Conservation (phyloP, 2,329 filamentous ascomycete species). For the Aspergillus viridinutans region DNA sequence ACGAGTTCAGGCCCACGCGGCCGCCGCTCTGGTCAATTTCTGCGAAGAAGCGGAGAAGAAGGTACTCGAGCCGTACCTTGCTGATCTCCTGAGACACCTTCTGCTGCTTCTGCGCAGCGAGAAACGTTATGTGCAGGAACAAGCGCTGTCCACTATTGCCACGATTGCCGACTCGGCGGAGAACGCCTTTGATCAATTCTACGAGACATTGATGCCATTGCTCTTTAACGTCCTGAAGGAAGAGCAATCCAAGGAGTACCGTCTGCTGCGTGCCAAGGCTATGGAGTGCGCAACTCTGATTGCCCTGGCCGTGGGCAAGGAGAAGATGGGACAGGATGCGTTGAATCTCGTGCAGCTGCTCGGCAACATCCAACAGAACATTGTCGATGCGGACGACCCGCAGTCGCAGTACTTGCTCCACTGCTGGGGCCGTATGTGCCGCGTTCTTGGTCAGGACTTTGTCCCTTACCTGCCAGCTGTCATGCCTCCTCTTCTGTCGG, state of each 20-base stretch:
- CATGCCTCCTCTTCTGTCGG: conserved; percentile 86
- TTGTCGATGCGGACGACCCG: conserved; percentile 87
- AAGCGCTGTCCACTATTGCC: conserved; percentile 94
- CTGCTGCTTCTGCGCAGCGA: conserved; percentile 84
- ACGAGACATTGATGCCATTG: conserved; percentile 91
- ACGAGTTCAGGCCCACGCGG: conserved; percentile 92
- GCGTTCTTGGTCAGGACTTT: conserved; percentile 85
- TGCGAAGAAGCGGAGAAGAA: conserved; percentile 96
- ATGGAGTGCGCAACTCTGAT: conserved; percentile 99
- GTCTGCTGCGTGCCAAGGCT: conserved; percentile 87
- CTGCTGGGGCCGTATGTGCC: conserved; percentile 98
- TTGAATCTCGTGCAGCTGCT: conserved; percentile 82
- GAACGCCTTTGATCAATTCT: conserved; percentile 90
- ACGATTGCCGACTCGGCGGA: conserved; percentile 99
- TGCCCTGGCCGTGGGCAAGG: conserved; percentile 85
- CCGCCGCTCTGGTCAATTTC: conserved; percentile 97
- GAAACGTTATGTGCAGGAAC: conserved; percentile 95
- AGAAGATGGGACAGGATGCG: conserved; percentile 83
- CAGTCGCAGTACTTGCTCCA: conserved; percentile 96
- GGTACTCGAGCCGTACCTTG: conserved; percentile 87
- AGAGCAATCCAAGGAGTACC: conserved; percentile 89
- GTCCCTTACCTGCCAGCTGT: conserved; percentile 87
- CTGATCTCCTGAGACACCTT: conserved; percentile 77
- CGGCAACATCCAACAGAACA: conserved; percentile 78
- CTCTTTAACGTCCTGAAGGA: conserved; percentile 84